phyloP scores from a whole-genome alignment of 2,329 filamentous ascomycete species.

The Aureobasidium leucospermi region DNA sequence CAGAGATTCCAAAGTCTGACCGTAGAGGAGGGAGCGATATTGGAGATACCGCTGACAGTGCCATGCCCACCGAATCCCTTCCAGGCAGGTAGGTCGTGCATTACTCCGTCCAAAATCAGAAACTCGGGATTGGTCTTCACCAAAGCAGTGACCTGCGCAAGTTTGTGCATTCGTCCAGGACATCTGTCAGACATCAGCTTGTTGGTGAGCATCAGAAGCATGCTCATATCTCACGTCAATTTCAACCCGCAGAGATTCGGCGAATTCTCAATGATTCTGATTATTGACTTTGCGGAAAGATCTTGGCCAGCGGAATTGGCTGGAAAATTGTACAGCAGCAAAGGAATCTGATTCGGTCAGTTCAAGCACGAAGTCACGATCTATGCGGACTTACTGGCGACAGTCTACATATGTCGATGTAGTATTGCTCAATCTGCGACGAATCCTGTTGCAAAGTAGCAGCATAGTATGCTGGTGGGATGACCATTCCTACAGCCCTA shows the following conservation, averaged over 20 bases:
- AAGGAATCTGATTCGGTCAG: background rate
- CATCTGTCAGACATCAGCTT: background rate
- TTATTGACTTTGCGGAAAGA: background rate
- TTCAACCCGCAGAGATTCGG: constrained; percentile 1
- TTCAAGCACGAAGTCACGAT: background rate
- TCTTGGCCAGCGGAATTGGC: background rate
- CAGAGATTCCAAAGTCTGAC: background rate
- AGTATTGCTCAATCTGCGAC: background rate
- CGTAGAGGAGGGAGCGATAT: background rate
- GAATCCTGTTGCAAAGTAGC: background rate
- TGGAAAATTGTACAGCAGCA: constrained; percentile 9
- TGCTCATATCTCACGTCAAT: background rate
- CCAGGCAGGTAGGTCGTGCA: background rate
- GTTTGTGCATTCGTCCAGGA: background rate
- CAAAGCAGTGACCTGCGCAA: background rate
- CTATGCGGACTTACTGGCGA: background rate
- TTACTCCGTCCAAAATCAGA: background rate
- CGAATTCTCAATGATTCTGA: background rate
- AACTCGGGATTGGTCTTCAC: background rate
- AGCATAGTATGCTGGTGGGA: constrained; percentile 6
- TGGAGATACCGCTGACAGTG: background rate
- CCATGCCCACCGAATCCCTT: background rate
- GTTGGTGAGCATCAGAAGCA: background rate
- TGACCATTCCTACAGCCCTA: background rate
- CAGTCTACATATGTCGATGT: background rate